Base-by-base conservation (phyloP, 257 asterid species). In the Eucommia ulmoides region DNA sequence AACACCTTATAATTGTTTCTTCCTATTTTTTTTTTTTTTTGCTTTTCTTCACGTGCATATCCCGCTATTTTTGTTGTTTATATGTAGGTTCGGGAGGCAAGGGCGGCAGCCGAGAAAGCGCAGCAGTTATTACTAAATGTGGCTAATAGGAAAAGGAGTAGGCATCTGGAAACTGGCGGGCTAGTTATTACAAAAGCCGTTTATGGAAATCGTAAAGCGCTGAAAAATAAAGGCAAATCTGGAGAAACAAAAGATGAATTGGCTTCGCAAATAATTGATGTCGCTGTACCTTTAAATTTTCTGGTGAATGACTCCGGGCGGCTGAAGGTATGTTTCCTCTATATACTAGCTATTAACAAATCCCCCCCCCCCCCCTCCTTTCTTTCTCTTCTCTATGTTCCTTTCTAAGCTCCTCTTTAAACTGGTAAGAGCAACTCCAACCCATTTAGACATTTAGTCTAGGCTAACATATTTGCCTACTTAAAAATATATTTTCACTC, bases 51-150 rank as follows among this genome's bases (percentile, higher is more conserved):
- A n/a, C n/a, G n/a, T n/a, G n/a, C n/a, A n/a, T n/a, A n/a, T n/a
- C n/a, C n/a, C n/a, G 16, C 11, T 35, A 35, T 35, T 35, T 15
- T 9, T 35, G 11, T 9, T 10, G 6, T 14, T 8, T 38, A 3
- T 38, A 38, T 38, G 23, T 77, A 91, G 99, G 93, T 91, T 63
- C 70, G 47, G 63, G 85, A 81, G 77, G 82, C 95, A 50, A 68
- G 68, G 62, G 66, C 61, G n/a, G 93, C 92, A 52, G 99, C 99
- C 53, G 68, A 66, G 78, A 83, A 81, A 78, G 97, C 99, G 46
- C 99, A 86, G 55, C 81, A 79, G 57, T 71, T 91, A 65, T 76
- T 91, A 65, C 80, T 72, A 65, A 83, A 65, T 74, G 99, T 83
- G 49, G 66, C 99, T 58, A 74, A 75, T 57, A 79, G 97, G 78